Evolutionary conservation across 768 basidiomycete genomes (phyloP).

Genomic region (Tulasnella sp.): DNA sequence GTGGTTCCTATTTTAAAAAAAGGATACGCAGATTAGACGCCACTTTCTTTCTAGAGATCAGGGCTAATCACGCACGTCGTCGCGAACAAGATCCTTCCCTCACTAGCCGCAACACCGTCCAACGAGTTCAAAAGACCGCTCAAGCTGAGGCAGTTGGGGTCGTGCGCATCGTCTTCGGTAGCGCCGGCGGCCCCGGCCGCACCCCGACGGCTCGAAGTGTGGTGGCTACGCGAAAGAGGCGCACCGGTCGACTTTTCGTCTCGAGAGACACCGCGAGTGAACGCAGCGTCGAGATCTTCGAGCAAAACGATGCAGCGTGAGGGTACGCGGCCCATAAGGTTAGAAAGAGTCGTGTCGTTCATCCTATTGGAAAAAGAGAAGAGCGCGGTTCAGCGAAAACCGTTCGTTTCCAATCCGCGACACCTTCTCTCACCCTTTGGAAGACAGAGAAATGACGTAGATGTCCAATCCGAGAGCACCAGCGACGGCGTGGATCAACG

Average conservation of each 20-base stretch:
- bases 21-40: not conserved
- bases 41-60: not conserved
- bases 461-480: conserved; percentile 78
- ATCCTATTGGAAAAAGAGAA: conserved; percentile 42
- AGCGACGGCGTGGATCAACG: conserved; percentile 30
- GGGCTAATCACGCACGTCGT: conserved; percentile 42
- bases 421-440: conserved; percentile 59
- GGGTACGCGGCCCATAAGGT: conserved; percentile 82
- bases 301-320: conserved; percentile 85
- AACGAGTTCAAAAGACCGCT: conserved; percentile 81
- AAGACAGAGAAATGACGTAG: conserved; percentile 80
- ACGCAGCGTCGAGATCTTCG: conserved; percentile 86
- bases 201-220: conserved; percentile 30
- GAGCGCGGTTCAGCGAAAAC: not conserved
- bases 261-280: conserved; percentile 79
- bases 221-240: conserved; percentile 42
- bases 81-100: conserved; percentile 62
- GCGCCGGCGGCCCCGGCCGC: not conserved
- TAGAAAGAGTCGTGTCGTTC: conserved; percentile 82
- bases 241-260: conserved; percentile 70
- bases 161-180: conserved; percentile 37
- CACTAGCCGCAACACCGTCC: conserved; percentile 40
- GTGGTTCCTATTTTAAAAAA: conserved; percentile 47
- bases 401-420: not conserved
- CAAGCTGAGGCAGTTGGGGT: conserved; percentile 76